phyloP scores from a whole-genome alignment of 1,139 yeast genomes.

The Yamadazyma membranifaciens region DNA sequence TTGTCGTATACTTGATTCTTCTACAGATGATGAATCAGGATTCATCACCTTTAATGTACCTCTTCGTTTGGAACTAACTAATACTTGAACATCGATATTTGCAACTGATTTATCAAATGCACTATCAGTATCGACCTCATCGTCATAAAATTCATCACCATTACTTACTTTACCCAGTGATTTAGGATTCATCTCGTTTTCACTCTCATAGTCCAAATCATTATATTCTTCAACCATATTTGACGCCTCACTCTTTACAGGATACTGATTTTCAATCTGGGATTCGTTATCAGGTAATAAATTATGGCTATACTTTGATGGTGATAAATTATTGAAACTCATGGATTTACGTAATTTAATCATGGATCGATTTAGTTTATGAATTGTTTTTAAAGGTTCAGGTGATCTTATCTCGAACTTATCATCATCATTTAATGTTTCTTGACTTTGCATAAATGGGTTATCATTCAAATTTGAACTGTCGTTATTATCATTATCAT shows the following conservation, averaged over 20 bases:
- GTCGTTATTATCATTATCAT: slow-evolving; percentile 22
- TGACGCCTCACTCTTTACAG: neutral
- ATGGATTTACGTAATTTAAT: slow-evolving; percentile 24
- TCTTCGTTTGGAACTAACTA: slow-evolving; percentile 70
- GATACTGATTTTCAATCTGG: slow-evolving; percentile 10
- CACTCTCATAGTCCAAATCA: slow-evolving; percentile 14
- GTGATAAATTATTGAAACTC: slow-evolving; percentile 15
- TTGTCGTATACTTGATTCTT: slow-evolving; percentile 15
- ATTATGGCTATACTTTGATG: slow-evolving; percentile 11
- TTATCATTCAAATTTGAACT: slow-evolving; percentile 10
- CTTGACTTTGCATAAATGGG: slow-evolving; percentile 16
- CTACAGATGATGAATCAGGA: slow-evolving; percentile 41
- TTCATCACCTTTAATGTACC: slow-evolving; percentile 62
- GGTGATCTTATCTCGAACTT: slow-evolving; percentile 11
- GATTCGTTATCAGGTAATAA: slow-evolving; percentile 16
- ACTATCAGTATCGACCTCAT: slow-evolving; percentile 9
- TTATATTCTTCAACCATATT: slow-evolving; percentile 5
- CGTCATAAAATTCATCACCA: slow-evolving; percentile 8
- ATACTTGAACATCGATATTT: slow-evolving; percentile 66
- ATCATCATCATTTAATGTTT: slow-evolving; percentile 15
- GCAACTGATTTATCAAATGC: slow-evolving; percentile 13
- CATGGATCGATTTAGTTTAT: slow-evolving; percentile 24
- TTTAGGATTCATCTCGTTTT: slow-evolving; percentile 1
- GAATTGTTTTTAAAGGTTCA: slow-evolving; percentile 15
- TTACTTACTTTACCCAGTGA: neutral